Evolutionary conservation across 768 basidiomycete genomes (phyloP).

Genomic region (Strobilomyces confusus): DNA sequence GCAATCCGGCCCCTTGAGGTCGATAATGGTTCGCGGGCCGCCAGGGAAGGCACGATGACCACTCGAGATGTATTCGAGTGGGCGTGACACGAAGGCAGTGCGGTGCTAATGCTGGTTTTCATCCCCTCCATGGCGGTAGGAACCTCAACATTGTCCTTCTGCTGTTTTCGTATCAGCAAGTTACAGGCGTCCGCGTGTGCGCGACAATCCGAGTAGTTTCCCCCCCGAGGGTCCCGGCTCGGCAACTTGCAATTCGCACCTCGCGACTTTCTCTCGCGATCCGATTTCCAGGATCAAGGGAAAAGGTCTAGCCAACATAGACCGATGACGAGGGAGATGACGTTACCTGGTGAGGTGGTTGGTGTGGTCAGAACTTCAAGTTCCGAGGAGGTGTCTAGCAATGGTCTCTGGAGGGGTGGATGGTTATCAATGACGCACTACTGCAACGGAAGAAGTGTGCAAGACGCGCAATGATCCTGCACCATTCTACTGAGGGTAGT

Average conservation of each 20-base stretch:
- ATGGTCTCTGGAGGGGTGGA: no score
- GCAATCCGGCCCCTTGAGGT: no score
- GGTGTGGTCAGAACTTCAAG: background rate
- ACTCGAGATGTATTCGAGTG: background rate
- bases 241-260: constrained; percentile 11
- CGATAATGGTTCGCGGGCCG: constrained; percentile 18
- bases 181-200: constrained; percentile 4
- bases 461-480: no score
- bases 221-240: background rate
- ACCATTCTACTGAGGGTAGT: no score
- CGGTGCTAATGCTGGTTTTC: background rate
- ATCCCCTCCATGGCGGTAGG: background rate
- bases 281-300: constrained; percentile 9
- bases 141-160: constrained; percentile 1
- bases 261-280: constrained; percentile 1
- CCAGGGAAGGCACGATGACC: constrained; percentile 20
- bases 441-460: no score
- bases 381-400: no score
- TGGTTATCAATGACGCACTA: no score
- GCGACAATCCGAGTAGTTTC: constrained; percentile 3
- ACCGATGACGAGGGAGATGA: background rate
- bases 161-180: constrained; percentile 4
- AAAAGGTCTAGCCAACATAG: background rate
- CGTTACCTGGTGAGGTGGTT: constrained; percentile 11
- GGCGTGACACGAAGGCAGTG: background rate